These are phyloP conservation scores for Russula earlei DNA, from an alignment of 768 basidiomycete genomes.

Conservation along the genomic window DNA sequence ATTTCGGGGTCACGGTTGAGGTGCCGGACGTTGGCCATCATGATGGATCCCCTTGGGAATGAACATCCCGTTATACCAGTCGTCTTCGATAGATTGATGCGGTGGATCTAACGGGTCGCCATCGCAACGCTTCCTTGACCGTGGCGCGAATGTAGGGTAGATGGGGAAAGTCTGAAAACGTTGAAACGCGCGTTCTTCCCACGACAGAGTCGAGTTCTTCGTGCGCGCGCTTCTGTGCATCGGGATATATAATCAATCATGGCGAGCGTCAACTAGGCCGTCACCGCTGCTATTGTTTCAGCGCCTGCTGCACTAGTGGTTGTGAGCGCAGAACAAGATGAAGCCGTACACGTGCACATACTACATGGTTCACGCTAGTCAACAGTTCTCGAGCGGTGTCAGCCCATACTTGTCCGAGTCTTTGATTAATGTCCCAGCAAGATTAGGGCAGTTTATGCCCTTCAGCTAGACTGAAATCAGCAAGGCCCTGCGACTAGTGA, in stretches of 20 bases:
- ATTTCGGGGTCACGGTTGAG: not conserved
- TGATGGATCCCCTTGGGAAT: too few relatives aligned
- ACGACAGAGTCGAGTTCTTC: slow-evolving; percentile 10
- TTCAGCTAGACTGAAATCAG: too few relatives aligned
- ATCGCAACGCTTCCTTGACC: too few relatives aligned
- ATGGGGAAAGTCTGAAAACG: not conserved
- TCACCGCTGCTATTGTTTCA: slow-evolving; percentile 2
- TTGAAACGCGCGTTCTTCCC: not conserved
- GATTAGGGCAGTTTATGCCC: too few relatives aligned
- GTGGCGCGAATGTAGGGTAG: too few relatives aligned
- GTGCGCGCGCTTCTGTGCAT: slow-evolving; percentile 3
- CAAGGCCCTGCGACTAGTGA: not conserved
- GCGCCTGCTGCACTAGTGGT: not conserved
- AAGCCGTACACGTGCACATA: not conserved
- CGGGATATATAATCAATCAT: slow-evolving; percentile 3
- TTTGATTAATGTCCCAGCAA: not conserved
- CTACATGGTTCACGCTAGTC: slow-evolving; percentile 6
- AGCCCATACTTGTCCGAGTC: not conserved
- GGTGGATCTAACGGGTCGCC: too few relatives aligned
- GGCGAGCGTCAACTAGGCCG: slow-evolving; percentile 8
- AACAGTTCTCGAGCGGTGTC: not conserved
- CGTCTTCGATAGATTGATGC: too few relatives aligned
- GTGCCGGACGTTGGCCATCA: too few relatives aligned
- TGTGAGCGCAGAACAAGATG: not conserved
- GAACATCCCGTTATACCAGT: too few relatives aligned